Conservation (phyloP, 2,329 filamentous ascomycete genomes). For the Mariannaea sp. region DNA sequence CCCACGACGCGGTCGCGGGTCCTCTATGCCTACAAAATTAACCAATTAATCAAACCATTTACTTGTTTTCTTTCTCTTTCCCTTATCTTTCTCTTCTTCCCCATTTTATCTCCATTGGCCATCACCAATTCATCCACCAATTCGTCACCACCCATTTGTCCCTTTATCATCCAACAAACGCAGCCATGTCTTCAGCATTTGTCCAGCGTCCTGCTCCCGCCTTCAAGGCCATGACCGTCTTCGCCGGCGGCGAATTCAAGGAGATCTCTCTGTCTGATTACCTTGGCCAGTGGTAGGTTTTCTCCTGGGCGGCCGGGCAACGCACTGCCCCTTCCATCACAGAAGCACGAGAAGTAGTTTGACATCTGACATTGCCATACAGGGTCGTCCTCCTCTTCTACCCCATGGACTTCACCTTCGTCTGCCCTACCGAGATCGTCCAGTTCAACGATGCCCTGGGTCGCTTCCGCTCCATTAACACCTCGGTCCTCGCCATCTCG, state of each 20-base stretch:
- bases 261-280: slow-evolving; percentile 52
- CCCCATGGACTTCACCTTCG: slow-evolving; percentile 71
- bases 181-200: slow-evolving; percentile 49
- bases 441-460: slow-evolving; percentile 66
- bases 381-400: slow-evolving; percentile 70
- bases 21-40: too few species aligned
- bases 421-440: slow-evolving; percentile 69
- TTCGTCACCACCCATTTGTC: not conserved
- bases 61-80: not conserved
- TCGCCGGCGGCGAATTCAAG: slow-evolving; percentile 54
- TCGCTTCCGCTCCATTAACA: slow-evolving; percentile 63
- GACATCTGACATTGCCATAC: not conserved
- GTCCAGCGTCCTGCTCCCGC: slow-evolving; percentile 55
- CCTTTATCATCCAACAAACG: not conserved
- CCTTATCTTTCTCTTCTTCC: not conserved
- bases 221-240: slow-evolving; percentile 56
- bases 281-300: slow-evolving; percentile 52
- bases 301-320: not conserved
- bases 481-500: slow-evolving; percentile 63
- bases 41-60: not conserved
- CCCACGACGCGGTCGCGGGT: too few species aligned
- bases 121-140: not conserved
- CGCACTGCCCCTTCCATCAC: not conserved
- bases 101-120: not conserved
- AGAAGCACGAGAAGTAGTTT: too few species aligned